These are phyloP conservation scores for Monosporascus sp. DNA, from an alignment of 2,329 filamentous ascomycete genomes.

Conservation along the genomic window DNA sequence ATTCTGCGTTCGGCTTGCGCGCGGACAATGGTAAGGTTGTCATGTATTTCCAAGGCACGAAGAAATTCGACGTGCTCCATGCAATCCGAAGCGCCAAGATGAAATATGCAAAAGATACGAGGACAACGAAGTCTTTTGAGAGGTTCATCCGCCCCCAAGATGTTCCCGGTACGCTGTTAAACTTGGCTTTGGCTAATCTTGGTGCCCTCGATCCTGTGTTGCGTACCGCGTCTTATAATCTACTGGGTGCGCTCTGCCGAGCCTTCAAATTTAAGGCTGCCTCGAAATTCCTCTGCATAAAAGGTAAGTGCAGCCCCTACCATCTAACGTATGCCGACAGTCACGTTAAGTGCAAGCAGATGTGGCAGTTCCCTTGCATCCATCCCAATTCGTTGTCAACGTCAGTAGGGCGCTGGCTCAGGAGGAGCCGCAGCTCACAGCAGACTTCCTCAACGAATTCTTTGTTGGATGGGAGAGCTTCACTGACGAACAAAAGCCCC, in stretches of 20 bases:
- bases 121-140: slow-evolving; percentile 57
- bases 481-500: slow-evolving; percentile 59
- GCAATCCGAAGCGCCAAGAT: slow-evolving; percentile 58
- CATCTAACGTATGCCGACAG: background rate
- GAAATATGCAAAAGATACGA: slow-evolving; percentile 59
- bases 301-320: slow-evolving; percentile 37
- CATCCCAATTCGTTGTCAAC: slow-evolving; percentile 58
- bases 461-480: slow-evolving; percentile 69
- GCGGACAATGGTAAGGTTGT: slow-evolving; percentile 66
- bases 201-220: slow-evolving; percentile 56
- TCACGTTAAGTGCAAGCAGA: slow-evolving; percentile 35
- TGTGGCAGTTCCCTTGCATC: slow-evolving; percentile 57
- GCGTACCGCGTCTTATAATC: slow-evolving; percentile 61
- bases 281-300: slow-evolving; percentile 55
- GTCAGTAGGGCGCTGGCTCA: slow-evolving; percentile 60
- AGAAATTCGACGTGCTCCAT: slow-evolving; percentile 58
- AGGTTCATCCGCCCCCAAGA: slow-evolving; percentile 64
- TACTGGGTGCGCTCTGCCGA: slow-evolving; percentile 60
- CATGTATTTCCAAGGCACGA: slow-evolving; percentile 66
- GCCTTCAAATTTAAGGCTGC: slow-evolving; percentile 63
- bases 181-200: slow-evolving; percentile 62
- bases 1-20: slow-evolving; percentile 61
- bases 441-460: slow-evolving; percentile 67
- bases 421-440: slow-evolving; percentile 61
- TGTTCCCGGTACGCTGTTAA: slow-evolving; percentile 63